phyloP scores from a whole-genome alignment of 1,139 yeast genomes.

The Ogataea hybrid region DNA sequence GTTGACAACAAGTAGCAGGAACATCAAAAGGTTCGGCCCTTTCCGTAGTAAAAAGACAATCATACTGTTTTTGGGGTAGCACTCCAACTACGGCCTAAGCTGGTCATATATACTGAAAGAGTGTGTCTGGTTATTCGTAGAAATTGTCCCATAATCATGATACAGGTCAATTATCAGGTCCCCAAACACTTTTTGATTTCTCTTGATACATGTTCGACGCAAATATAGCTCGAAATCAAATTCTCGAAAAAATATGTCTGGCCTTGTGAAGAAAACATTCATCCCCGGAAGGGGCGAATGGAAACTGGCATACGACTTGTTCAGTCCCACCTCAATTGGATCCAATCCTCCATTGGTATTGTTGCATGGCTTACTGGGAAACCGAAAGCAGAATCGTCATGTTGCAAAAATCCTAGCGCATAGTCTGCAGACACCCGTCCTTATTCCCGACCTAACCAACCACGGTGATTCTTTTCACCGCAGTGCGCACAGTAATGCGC shows the following conservation, averaged over 20 bases:
- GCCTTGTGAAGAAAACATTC: not conserved
- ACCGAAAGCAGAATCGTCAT: slow-evolving; percentile 71
- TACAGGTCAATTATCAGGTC: no score
- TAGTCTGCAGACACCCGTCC: slow-evolving; percentile 42
- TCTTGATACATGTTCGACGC: slow-evolving; percentile 4
- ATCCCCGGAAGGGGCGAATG: not conserved
- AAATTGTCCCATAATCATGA: no score
- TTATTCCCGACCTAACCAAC: slow-evolving; percentile 78
- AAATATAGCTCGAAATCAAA: not conserved
- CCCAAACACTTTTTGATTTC: no score
- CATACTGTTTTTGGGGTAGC: not conserved
- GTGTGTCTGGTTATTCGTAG: no score
- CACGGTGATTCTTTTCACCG: slow-evolving; percentile 88
- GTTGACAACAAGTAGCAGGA: slow-evolving; percentile 24
- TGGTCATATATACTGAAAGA: not conserved
- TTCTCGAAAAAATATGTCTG: not conserved
- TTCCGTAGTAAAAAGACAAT: slow-evolving; percentile 13
- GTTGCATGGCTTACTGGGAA: slow-evolving; percentile 88
- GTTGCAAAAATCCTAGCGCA: slow-evolving; percentile 52
- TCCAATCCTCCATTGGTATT: slow-evolving; percentile 57
- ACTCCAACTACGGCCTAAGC: no score
- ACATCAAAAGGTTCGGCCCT: slow-evolving; percentile 20
- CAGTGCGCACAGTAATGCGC: slow-evolving; percentile 64
- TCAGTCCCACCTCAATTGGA: slow-evolving; percentile 21
- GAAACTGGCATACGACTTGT: slow-evolving; percentile 21